Conservation (phyloP, 495 filamentous ascomycete genomes). For the Penicillium diatomitis region DNA sequence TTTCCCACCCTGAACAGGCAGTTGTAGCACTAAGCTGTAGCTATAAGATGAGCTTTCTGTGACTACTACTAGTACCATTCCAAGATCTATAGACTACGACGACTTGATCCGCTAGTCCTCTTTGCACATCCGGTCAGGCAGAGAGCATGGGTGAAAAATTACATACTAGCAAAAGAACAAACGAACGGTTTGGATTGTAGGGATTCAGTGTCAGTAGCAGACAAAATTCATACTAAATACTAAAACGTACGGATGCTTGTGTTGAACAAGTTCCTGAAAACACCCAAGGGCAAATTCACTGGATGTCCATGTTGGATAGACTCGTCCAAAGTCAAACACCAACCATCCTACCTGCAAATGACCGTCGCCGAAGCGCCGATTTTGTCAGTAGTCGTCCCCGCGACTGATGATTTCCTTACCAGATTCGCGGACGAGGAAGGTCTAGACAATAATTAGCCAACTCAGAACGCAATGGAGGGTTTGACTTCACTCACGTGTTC, state of each 20-base stretch:
- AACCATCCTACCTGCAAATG: not conserved
- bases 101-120: not conserved
- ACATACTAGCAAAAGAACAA: too few relatives aligned
- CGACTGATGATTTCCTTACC: constrained; percentile 44
- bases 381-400: constrained; percentile 38
- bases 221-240: too few relatives aligned
- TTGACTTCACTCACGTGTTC: constrained; percentile 42
- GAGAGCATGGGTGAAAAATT: not conserved
- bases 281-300: not conserved
- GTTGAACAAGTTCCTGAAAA: not conserved
- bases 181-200: too few relatives aligned
- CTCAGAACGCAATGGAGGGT: too few relatives aligned
- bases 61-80: not conserved
- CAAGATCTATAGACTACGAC: not conserved
- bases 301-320: constrained; percentile 3
- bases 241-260: not conserved
- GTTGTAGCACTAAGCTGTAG: too few relatives aligned
- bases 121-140: not conserved
- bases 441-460: constrained; percentile 10
- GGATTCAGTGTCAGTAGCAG: too few relatives aligned
- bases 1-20: not conserved
- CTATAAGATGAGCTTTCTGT: too few relatives aligned
- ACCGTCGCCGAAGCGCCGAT: too few relatives aligned
- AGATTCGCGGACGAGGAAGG: constrained; percentile 35
- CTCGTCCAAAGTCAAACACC: not conserved